Evolutionary conservation across 2,329 filamentous ascomycete genomes (phyloP).

Genomic region (Grosmannia huntii): DNA sequence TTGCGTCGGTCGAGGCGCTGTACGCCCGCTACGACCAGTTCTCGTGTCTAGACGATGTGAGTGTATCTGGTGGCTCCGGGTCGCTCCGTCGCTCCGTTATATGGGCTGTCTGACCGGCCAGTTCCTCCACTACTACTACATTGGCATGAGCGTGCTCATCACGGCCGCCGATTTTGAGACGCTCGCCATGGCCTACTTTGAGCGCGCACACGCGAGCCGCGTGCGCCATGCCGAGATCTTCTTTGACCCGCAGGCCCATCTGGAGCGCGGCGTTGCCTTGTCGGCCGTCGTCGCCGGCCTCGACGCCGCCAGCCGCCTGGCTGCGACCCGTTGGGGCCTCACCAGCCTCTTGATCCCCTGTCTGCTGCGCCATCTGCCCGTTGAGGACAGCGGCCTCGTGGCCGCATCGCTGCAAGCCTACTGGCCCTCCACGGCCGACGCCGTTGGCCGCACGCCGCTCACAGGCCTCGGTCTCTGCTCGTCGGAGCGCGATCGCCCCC

Average conservation of each 20-base stretch:
- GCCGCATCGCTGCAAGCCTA: slow-evolving; percentile 30
- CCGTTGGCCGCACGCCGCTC: slow-evolving; percentile 7
- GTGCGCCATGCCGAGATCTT: slow-evolving; percentile 66
- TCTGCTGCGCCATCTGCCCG: slow-evolving; percentile 57
- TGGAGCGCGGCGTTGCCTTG: slow-evolving; percentile 48
- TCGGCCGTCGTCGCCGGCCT: slow-evolving; percentile 53
- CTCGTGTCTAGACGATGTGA: slow-evolving; percentile 48
- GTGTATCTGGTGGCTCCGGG: too few species aligned
- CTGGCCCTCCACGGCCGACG: slow-evolving; percentile 20
- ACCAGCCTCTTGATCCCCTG: slow-evolving; percentile 57
- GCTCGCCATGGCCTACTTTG: slow-evolving; percentile 60
- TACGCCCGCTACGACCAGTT: slow-evolving; percentile 53
- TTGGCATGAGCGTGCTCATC: slow-evolving; percentile 58
- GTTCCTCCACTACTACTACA: slow-evolving; percentile 69
- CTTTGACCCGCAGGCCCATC: slow-evolving; percentile 70
- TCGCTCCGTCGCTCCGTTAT: background rate
- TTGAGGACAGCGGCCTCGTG: slow-evolving; percentile 37
- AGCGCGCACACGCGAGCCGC: slow-evolving; percentile 47
- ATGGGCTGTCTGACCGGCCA: slow-evolving; percentile 24
- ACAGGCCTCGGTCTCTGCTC: slow-evolving; percentile 19
- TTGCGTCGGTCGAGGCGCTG: slow-evolving; percentile 46
- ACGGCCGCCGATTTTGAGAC: slow-evolving; percentile 56
- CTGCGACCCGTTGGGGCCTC: slow-evolving; percentile 45
- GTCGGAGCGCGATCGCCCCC: slow-evolving; percentile 25
- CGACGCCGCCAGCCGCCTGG: slow-evolving; percentile 43